Percentiles rank a stretch among this genome's conserved stretches.
These are phyloP conservation scores for Raddia distichophylla DNA, from an alignment of 176 grass and related monocot genomes.

Conservation along the genomic window DNA sequence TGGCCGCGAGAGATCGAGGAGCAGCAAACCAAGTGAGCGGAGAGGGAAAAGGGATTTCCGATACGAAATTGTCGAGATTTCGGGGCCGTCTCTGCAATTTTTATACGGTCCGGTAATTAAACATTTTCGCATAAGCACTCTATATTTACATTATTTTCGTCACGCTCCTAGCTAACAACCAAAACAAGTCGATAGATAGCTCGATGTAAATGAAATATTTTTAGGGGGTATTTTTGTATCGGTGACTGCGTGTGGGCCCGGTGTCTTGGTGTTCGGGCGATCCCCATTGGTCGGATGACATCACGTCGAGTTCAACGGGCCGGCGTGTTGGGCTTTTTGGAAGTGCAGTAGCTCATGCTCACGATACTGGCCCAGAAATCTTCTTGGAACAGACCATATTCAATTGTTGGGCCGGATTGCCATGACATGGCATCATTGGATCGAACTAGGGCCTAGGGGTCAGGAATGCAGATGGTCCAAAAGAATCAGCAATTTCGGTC, in stretches of 20 bases:
- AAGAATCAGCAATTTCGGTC: too few species aligned
- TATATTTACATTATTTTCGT: neutral
- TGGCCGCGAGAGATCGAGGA: constrained; percentile 19
- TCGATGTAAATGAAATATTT: rapidly evolving
- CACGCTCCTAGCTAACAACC: too few species aligned
- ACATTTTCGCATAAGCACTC: neutral
- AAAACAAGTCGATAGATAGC: neutral
- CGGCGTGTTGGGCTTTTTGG: too few species aligned
- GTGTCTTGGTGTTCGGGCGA: constrained; percentile 35
- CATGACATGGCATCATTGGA: too few species aligned
- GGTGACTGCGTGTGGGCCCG: neutral
- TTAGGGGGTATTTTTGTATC: neutral
- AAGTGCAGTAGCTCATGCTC: too few species aligned
- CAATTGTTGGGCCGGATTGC: too few species aligned
- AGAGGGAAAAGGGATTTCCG: neutral
- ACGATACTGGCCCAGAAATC: too few species aligned
- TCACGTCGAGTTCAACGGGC: neutral
- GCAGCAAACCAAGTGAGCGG: neutral
- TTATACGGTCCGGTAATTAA: constrained; percentile 1
- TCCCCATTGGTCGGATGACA: constrained; percentile 47
- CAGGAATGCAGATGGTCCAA: too few species aligned
- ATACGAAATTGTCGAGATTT: constrained; percentile 26
- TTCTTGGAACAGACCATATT: too few species aligned
- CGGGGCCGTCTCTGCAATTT: constrained; percentile 23
- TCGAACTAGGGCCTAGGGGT: too few species aligned